phyloP scores from a whole-genome alignment of 2,329 filamentous ascomycete species.

The Microascus cirrosus region DNA sequence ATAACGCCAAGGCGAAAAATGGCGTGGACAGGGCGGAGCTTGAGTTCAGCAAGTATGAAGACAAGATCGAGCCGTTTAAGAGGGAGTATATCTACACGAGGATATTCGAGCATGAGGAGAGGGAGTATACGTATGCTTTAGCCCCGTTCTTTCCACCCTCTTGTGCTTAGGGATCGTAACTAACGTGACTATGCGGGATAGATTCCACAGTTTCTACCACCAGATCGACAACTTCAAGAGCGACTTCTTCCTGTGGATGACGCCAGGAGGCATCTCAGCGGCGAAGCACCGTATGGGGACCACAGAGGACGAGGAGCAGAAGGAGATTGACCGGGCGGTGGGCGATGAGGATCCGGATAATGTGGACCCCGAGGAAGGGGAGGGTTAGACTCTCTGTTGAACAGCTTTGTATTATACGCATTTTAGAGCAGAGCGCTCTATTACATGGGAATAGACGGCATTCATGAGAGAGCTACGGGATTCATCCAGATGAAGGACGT shows the following conservation, averaged over 20 bases:
- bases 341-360: conserved; percentile 41
- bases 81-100: conserved; percentile 82
- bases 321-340: conserved; percentile 32
- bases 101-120: conserved; percentile 84
- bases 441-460: too few relatives aligned
- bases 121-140: conserved; percentile 68
- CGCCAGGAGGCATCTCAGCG: conserved; percentile 54
- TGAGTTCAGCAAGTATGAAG: conserved; percentile 67
- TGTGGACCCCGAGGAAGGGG: conserved; percentile 32
- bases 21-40: conserved; percentile 49
- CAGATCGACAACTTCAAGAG: conserved; percentile 66
- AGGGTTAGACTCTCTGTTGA: conserved; percentile 20
- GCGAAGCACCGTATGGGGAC: conserved; percentile 33
- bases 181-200: conserved; percentile 19
- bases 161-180: not conserved
- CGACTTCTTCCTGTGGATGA: conserved; percentile 65
- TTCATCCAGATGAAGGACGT: too few relatives aligned
- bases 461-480: too few relatives aligned
- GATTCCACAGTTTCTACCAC: conserved; percentile 68
- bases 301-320: conserved; percentile 20
- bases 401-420: not conserved
- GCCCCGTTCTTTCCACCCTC: not conserved
- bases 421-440: not conserved
- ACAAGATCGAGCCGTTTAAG: conserved; percentile 80
- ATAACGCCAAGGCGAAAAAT: conserved; percentile 63